Conservation (phyloP, 371 early-diverging fungal species). For the Choanephora cucurbitarum region DNA sequence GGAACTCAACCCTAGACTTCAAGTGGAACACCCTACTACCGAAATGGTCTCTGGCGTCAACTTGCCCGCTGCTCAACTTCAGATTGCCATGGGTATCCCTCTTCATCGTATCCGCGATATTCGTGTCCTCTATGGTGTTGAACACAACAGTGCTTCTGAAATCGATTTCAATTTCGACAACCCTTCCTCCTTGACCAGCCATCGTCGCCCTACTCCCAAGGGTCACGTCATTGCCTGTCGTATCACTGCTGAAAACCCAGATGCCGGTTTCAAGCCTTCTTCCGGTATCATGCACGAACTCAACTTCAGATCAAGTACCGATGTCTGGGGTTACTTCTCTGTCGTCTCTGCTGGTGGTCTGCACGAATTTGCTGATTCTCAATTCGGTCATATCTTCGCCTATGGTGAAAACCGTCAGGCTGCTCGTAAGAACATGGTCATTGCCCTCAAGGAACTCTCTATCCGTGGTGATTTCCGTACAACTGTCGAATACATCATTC, state of each 20-base stretch:
- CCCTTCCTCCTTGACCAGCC: conserved; percentile 74
- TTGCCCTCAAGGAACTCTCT: conserved; percentile 97
- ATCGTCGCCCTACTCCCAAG: conserved; percentile 91
- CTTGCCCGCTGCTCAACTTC: conserved; percentile 96
- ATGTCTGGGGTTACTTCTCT: conserved; percentile 99
- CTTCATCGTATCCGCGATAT: conserved; percentile 93
- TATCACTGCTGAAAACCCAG: conserved; percentile 99
- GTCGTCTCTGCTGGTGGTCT: conserved; percentile 93
- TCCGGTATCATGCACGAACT: conserved; percentile 95
- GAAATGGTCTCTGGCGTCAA: conserved; percentile 99
- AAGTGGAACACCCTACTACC: conserved; percentile 99
- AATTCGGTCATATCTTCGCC: conserved; percentile 99
- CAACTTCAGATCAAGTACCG: conserved; percentile 91
- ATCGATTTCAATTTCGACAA: conserved; percentile 92
- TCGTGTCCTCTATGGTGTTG: conserved; percentile 89
- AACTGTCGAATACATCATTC: conserved; percentile 95
- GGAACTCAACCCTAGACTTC: conserved; percentile 98
- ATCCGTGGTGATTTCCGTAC: conserved; percentile 98
- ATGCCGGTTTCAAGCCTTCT: conserved; percentile 98
- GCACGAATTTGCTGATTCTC: conserved; percentile 98
- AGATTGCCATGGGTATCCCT: conserved; percentile 98
- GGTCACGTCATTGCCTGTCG: conserved; percentile 98
- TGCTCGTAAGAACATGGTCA: conserved; percentile 94
- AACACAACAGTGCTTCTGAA: conserved; percentile 78
- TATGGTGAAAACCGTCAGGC: conserved; percentile 95